These are phyloP conservation scores for Gossypium laxum DNA, from an alignment of 441 rosid genomes.

Conservation along the genomic window DNA sequence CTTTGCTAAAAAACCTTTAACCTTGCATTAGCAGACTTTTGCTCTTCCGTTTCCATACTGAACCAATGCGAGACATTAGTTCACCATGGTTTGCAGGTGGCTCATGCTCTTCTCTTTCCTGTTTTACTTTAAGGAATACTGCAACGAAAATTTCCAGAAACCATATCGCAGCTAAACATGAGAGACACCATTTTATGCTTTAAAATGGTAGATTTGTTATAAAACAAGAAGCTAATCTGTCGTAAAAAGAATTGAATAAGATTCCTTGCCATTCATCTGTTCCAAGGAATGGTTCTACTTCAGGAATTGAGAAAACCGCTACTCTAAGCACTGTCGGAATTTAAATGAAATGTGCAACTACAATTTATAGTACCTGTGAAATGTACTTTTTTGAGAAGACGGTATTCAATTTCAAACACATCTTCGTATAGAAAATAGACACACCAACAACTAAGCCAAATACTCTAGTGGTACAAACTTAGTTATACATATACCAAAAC, in stretches of 20 bases:
- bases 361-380: neutral
- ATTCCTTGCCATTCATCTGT: neutral
- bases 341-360: neutral
- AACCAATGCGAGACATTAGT: too few species aligned
- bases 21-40: too few species aligned
- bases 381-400: neutral
- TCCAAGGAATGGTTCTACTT: neutral
- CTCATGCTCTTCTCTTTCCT: too few species aligned
- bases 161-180: conserved; percentile 32
- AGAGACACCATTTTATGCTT: conserved; percentile 37
- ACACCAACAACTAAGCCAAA: neutral
- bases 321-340: neutral
- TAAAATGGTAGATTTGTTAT: conserved; percentile 3
- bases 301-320: neutral
- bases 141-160: conserved; percentile 32
- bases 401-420: neutral
- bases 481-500: neutral
- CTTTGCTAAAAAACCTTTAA: too few species aligned
- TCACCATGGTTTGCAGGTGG: conserved; percentile 35
- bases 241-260: neutral
- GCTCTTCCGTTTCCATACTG: too few species aligned
- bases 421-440: neutral
- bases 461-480: neutral
- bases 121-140: too few species aligned
- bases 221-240: neutral